Conservation (phyloP, 2,329 filamentous ascomycete species). For the Hortaea sp. region DNA sequence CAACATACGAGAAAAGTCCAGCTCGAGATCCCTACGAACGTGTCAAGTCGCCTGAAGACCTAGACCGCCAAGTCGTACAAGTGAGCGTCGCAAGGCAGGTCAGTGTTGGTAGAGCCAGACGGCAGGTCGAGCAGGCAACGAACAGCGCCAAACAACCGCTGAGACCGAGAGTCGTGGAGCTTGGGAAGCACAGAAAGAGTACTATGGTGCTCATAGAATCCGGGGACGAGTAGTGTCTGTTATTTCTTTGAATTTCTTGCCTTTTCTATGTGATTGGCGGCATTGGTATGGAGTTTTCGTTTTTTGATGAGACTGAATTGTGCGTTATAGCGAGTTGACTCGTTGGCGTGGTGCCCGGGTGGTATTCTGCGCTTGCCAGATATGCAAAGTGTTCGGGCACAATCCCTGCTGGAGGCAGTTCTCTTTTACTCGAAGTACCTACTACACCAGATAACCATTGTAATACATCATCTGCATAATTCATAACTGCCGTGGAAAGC, state of each 20-base stretch:
- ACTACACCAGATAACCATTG: too few relatives aligned
- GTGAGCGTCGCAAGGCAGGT: slow-evolving; percentile 22
- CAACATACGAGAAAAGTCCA: neutral
- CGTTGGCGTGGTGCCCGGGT: too few relatives aligned
- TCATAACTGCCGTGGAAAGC: too few relatives aligned
- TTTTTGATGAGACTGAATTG: neutral
- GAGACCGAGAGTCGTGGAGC: slow-evolving; percentile 22
- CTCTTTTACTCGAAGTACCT: too few relatives aligned
- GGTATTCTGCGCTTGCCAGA: too few relatives aligned
- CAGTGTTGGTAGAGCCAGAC: slow-evolving; percentile 16
- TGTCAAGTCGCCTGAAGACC: slow-evolving; percentile 15
- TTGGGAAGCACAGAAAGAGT: slow-evolving; percentile 22
- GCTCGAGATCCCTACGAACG: slow-evolving; percentile 8
- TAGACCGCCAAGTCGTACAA: slow-evolving; percentile 20
- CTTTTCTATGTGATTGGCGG: too few relatives aligned
- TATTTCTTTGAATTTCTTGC: neutral
- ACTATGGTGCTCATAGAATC: slow-evolving; percentile 13
- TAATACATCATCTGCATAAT: too few relatives aligned
- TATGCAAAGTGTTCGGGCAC: too few relatives aligned
- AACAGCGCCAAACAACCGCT: slow-evolving; percentile 19
- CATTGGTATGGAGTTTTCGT: neutral
- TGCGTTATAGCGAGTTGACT: neutral
- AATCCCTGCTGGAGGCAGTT: too few relatives aligned
- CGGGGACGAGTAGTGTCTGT: slow-evolving; percentile 8
- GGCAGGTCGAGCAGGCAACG: slow-evolving; percentile 12